These are phyloP conservation scores for Solanum phureja DNA, from an alignment of 257 asterid genomes.

Conservation along the genomic window DNA sequence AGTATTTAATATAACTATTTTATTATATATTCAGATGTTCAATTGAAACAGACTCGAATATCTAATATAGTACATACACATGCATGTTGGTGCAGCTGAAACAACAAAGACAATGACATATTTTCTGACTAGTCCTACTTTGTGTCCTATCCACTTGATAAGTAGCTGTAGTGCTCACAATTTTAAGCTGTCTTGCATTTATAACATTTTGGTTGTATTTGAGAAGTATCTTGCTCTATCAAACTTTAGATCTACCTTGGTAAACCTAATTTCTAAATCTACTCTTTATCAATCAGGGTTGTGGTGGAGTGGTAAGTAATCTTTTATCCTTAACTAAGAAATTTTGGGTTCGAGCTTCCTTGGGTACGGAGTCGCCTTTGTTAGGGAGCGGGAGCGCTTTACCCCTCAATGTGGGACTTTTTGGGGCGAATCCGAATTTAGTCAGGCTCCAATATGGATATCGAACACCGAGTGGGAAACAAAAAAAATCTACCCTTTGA, in stretches of 20 bases:
- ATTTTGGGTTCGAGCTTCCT: accelerated
- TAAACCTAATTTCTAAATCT: background rate
- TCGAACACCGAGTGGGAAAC: too few species aligned
- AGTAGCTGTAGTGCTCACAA: background rate
- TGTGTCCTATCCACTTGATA: background rate
- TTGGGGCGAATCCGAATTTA: accelerated
- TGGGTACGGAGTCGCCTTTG: too few species aligned
- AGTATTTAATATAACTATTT: background rate
- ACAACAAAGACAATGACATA: background rate
- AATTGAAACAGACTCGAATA: background rate
- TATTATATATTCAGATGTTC: background rate
- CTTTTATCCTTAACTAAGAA: too few species aligned
- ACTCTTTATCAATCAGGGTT: too few species aligned
- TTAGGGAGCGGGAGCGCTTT: too few species aligned
- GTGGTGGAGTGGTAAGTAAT: accelerated
- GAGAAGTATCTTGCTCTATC: background rate
- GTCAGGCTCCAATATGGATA: accelerated
- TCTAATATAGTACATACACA: background rate
- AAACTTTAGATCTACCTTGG: background rate
- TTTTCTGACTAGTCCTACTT: background rate
- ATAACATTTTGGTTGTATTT: background rate
- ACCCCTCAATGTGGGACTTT: too few species aligned
- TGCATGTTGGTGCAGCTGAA: background rate
- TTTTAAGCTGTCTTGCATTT: background rate
- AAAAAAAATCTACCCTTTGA: background rate